Evolutionary conservation across 2,329 filamentous ascomycete species (phyloP).

Genomic region (Alternaria brassicae): DNA sequence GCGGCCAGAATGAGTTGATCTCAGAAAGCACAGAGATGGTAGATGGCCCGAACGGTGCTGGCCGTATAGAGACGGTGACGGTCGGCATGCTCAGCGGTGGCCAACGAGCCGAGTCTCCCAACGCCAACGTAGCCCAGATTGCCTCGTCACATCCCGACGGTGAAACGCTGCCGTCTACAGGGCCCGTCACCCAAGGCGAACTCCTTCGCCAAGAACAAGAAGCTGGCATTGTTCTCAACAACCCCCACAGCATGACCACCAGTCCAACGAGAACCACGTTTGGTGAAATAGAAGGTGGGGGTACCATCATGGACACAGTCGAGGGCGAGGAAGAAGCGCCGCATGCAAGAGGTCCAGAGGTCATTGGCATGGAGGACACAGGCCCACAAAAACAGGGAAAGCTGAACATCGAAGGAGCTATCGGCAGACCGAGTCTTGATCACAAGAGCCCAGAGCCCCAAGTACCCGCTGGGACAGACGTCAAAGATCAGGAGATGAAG

Average conservation of each 20-base stretch:
- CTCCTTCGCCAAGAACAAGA: conserved; percentile 85
- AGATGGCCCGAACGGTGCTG: conserved; percentile 79
- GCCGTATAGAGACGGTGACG: conserved; percentile 80
- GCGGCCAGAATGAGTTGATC: conserved; percentile 65
- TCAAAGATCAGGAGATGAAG: conserved; percentile 33
- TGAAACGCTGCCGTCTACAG: conserved; percentile 46
- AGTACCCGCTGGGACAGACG: conserved; percentile 7
- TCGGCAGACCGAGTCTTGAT: conserved; percentile 45
- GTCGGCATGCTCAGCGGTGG: conserved; percentile 63
- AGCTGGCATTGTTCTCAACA: conserved; percentile 74
- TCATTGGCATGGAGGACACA: conserved; percentile 85
- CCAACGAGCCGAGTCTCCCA: conserved; percentile 20
- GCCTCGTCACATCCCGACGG: conserved; percentile 45
- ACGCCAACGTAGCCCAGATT: conserved; percentile 32
- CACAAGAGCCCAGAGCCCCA: conserved; percentile 37
- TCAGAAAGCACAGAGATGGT: conserved; percentile 82
- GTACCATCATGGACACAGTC: conserved; percentile 42
- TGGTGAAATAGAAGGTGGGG: conserved; percentile 41
- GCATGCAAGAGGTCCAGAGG: conserved; percentile 82
- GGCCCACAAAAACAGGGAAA: conserved; percentile 74
- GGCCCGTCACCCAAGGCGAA: conserved; percentile 74
- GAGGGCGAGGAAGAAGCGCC: conserved; percentile 66
- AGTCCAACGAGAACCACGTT: conserved; percentile 37
- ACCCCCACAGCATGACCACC: conserved; percentile 42
- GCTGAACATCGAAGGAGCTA: conserved; percentile 47